Percentiles rank a stretch among this genome's conserved stretches.
phyloP scores from a whole-genome alignment of 495 filamentous ascomycete genomes.

The Hypoxylon perforatum region DNA sequence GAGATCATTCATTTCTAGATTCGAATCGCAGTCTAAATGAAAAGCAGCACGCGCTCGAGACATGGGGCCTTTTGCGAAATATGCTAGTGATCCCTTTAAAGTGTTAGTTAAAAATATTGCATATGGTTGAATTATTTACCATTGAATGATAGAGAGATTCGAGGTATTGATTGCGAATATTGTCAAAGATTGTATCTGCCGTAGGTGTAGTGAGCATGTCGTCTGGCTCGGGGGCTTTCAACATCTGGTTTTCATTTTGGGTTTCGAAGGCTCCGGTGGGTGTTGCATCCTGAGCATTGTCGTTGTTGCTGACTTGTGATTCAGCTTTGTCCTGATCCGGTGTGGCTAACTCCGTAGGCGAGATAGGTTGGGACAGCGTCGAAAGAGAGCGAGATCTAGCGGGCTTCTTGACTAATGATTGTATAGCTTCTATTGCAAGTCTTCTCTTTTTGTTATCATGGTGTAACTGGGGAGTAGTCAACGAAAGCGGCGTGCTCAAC shows the following conservation, averaged over 20 bases:
- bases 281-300: slow-evolving; percentile 13
- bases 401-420: slow-evolving; percentile 56
- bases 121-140: slow-evolving; percentile 54
- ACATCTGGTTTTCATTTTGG: slow-evolving; percentile 3
- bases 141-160: slow-evolving; percentile 92
- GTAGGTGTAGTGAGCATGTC: slow-evolving; percentile 53
- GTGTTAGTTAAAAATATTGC: slow-evolving; percentile 36
- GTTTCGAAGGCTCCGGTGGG: slow-evolving; percentile 10
- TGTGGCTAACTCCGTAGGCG: slow-evolving; percentile 17
- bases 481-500: slow-evolving; percentile 26
- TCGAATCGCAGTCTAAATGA: slow-evolving; percentile 65
- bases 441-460: slow-evolving; percentile 59
- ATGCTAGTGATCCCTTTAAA: slow-evolving; percentile 85
- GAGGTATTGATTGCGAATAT: slow-evolving; percentile 79
- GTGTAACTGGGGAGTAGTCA: slow-evolving; percentile 53
- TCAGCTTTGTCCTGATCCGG: slow-evolving; percentile 13
- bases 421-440: slow-evolving; percentile 65
- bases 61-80: slow-evolving; percentile 95
- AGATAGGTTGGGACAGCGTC: slow-evolving; percentile 37
- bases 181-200: slow-evolving; percentile 72
- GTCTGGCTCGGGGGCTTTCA: slow-evolving; percentile 16
- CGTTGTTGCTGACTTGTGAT: slow-evolving; percentile 10
- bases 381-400: slow-evolving; percentile 43
- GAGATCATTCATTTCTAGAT: slow-evolving; percentile 68
- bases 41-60: slow-evolving; percentile 86